phyloP scores from a whole-genome alignment of 352 stramenopile species.

The Globisporangium mamillatum region DNA sequence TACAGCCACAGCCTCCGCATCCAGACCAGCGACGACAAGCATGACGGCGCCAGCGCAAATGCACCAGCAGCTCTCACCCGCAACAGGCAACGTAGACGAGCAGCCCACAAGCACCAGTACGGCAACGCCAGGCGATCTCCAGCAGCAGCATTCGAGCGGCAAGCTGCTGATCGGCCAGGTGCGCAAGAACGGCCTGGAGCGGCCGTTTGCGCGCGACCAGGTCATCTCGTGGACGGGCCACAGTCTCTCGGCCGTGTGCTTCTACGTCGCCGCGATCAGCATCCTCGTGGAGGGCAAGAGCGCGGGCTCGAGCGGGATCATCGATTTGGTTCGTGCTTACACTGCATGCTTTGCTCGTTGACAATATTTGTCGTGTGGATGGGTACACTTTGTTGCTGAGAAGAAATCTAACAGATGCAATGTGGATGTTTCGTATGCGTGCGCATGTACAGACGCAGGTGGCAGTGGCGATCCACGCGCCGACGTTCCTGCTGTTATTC shows the following conservation, averaged over 20 bases:
- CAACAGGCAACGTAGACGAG: background rate
- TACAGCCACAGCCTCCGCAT: background rate
- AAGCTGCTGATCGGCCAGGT: constrained; percentile 33
- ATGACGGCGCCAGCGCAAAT: background rate
- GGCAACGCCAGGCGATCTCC: background rate
- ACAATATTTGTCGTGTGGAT: background rate
- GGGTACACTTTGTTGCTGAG: background rate
- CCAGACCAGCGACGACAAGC: background rate
- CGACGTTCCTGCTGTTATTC: constrained; percentile 46
- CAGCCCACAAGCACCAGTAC: background rate
- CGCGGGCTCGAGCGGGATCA: constrained; percentile 2
- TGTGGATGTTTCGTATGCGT: constrained; percentile 4
- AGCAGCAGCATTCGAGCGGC: constrained; percentile 1
- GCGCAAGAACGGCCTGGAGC: constrained; percentile 68
- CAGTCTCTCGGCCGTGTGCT: constrained; percentile 53
- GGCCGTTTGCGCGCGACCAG: constrained; percentile 75
- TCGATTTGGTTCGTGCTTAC: constrained; percentile 15
- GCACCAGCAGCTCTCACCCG: constrained; percentile 1
- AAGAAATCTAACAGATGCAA: constrained; percentile 11
- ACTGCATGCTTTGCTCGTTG: background rate
- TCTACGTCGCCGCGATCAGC: constrained; percentile 45
- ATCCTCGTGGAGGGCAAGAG: constrained; percentile 19
- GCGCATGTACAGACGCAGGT: constrained; percentile 38
- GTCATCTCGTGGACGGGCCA: constrained; percentile 73
- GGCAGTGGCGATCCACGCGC: constrained; percentile 48